phyloP scores from a whole-genome alignment of 1,284 basidiomycete genomes.

The Pholiota adiposa region DNA sequence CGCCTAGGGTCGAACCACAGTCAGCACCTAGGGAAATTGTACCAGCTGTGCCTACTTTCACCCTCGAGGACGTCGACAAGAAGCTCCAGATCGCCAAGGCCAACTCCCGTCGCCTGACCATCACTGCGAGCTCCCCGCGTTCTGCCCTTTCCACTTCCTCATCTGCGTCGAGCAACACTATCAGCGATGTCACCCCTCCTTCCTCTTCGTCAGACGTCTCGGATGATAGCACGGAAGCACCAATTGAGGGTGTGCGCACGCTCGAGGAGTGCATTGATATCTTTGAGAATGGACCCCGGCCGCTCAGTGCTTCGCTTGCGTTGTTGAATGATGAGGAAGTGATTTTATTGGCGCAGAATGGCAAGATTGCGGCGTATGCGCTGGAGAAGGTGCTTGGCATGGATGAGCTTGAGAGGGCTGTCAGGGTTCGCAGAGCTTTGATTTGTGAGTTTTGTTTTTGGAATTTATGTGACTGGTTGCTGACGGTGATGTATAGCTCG shows the following conservation, averaged over 20 bases:
- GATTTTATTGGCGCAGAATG: slow-evolving; percentile 86
- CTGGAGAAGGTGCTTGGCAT: slow-evolving; percentile 85
- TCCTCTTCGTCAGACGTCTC: slow-evolving; percentile 24
- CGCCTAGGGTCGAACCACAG: slow-evolving; percentile 19
- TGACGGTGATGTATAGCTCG: slow-evolving; percentile 60
- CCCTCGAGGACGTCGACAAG: slow-evolving; percentile 53
- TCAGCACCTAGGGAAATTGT: slow-evolving; percentile 6
- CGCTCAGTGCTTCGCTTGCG: slow-evolving; percentile 55
- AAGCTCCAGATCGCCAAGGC: slow-evolving; percentile 40
- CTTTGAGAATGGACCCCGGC: slow-evolving; percentile 83
- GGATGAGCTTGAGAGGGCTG: slow-evolving; percentile 82
- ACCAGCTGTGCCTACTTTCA: slow-evolving; percentile 43
- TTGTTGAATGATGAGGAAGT: slow-evolving; percentile 93
- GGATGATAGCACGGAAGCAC: background rate
- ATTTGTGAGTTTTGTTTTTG: slow-evolving; percentile 68
- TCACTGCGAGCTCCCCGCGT: slow-evolving; percentile 13
- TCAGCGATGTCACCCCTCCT: slow-evolving; percentile 2
- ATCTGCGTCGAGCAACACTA: too few relatives aligned
- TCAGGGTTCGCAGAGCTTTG: slow-evolving; percentile 85
- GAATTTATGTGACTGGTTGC: slow-evolving; percentile 8
- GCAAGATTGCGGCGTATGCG: slow-evolving; percentile 93
- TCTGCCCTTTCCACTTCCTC: slow-evolving; percentile 7
- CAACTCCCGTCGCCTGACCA: slow-evolving; percentile 13
- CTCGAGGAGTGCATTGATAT: slow-evolving; percentile 88
- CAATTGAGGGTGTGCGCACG: slow-evolving; percentile 46